Percentiles rank a stretch among this genome's conserved stretches.
Evolutionary conservation across 345 rosid species (phyloP).

Genomic region (Odontarrhena argentea): DNA sequence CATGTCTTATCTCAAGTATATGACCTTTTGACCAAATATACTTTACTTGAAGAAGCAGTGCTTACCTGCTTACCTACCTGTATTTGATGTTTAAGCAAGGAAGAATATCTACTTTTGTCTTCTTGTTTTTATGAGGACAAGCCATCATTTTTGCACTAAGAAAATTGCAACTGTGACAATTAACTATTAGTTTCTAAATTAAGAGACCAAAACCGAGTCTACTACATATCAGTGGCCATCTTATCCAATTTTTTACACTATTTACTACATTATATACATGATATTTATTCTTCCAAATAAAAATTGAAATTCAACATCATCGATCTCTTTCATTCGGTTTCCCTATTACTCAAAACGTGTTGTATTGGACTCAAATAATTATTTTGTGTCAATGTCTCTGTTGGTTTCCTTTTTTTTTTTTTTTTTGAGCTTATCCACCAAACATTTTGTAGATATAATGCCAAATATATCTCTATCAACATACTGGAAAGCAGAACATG

Average conservation of each 20-base stretch:
- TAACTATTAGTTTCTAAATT: conserved; percentile 2
- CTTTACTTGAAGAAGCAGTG: neutral
- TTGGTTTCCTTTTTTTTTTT: no score
- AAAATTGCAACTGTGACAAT: neutral
- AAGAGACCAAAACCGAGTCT: conserved; percentile 34
- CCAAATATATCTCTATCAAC: no score
- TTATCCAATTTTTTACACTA: conserved; percentile 25
- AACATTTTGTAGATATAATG: no score
- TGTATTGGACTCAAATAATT: no score
- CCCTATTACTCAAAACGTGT: neutral
- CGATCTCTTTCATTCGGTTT: conserved; percentile 21
- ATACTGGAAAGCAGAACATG: no score
- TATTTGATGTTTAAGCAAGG: neutral
- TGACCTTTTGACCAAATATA: no score
- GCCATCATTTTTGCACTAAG: neutral
- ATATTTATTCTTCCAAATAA: neutral
- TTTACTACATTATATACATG: neutral
- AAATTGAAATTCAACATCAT: neutral
- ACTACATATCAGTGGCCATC: conserved; percentile 23
- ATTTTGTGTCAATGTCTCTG: no score
- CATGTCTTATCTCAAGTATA: no score
- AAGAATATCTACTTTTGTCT: neutral
- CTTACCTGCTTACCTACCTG: neutral
- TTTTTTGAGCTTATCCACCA: no score
- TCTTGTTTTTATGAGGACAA: conserved; percentile 32